Conservation (phyloP, 176 grass and related monocot genomes). For the Avena eriantha region DNA sequence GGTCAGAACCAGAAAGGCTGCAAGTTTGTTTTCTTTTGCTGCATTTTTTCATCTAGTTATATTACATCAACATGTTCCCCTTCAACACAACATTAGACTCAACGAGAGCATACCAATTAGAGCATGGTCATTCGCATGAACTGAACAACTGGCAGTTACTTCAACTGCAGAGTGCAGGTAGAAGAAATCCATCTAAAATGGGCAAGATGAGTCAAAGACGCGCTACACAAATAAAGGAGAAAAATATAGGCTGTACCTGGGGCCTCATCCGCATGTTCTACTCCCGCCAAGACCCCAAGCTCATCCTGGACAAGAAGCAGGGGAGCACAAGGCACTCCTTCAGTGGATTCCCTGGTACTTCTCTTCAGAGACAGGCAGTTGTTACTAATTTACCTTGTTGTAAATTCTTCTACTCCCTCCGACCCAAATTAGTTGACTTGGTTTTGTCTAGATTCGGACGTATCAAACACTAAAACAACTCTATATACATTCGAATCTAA, state of each 20-base stretch:
- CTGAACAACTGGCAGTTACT: neutral
- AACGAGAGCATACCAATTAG: neutral
- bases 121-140: neutral
- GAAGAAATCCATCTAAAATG: slow-evolving; percentile 50
- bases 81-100: neutral
- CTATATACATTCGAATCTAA: too few species aligned
- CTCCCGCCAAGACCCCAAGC: slow-evolving; percentile 62
- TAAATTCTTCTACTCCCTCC: too few species aligned
- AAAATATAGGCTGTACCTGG: slow-evolving; percentile 68
- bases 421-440: neutral
- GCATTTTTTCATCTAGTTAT: neutral
- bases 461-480: too few species aligned
- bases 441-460: neutral
- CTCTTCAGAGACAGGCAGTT: too few species aligned
- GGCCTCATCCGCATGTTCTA: slow-evolving; percentile 81
- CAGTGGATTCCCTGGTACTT: slow-evolving; percentile 33
- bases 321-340: slow-evolving; percentile 53
- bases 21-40: neutral
- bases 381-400: too few species aligned
- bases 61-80: neutral
- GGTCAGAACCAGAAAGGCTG: neutral
- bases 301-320: slow-evolving; percentile 68
- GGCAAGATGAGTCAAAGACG: slow-evolving; percentile 53
- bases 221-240: slow-evolving; percentile 29
- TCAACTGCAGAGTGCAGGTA: slow-evolving; percentile 3